Conservation (phyloP, 148 eudicot species). For the Polygonum maritimum region DNA sequence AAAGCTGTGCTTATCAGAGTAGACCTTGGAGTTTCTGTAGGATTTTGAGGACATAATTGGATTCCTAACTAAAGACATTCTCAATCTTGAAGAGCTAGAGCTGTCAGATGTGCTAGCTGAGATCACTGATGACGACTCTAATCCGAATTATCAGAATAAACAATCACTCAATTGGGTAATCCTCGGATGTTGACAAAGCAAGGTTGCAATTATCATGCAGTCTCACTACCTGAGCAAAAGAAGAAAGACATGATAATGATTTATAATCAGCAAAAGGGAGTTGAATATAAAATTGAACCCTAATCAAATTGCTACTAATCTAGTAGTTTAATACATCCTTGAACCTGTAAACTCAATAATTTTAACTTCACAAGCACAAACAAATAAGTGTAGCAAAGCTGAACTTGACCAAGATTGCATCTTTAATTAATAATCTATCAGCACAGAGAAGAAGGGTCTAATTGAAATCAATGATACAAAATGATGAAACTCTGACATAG, state of each 20-base stretch:
- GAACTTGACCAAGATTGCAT: neutral
- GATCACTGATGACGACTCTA: neutral
- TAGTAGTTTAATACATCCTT: neutral
- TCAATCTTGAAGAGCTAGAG: neutral
- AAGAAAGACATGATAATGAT: neutral
- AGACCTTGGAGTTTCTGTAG: slow-evolving; percentile 26
- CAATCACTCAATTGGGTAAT: neutral
- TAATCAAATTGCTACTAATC: neutral
- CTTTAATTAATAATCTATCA: neutral
- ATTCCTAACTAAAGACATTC: slow-evolving; percentile 8
- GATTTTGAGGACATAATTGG: slow-evolving; percentile 30
- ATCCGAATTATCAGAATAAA: neutral
- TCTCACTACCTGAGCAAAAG: neutral
- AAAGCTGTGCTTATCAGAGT: slow-evolving; percentile 31
- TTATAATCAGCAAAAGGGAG: neutral
- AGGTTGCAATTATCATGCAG: slow-evolving; percentile 8
- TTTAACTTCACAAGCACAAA: too few species aligned
- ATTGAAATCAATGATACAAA: neutral
- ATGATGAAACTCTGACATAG: neutral
- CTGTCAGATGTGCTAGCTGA: neutral
- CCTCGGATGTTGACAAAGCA: slow-evolving; percentile 9
- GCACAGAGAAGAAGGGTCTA: too few species aligned
- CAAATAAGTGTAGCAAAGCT: neutral
- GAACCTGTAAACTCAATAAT: neutral
- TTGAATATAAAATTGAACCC: neutral